These are phyloP conservation scores for Erysimum cheiranthoides DNA, from an alignment of 345 rosid species.

Conservation along the genomic window DNA sequence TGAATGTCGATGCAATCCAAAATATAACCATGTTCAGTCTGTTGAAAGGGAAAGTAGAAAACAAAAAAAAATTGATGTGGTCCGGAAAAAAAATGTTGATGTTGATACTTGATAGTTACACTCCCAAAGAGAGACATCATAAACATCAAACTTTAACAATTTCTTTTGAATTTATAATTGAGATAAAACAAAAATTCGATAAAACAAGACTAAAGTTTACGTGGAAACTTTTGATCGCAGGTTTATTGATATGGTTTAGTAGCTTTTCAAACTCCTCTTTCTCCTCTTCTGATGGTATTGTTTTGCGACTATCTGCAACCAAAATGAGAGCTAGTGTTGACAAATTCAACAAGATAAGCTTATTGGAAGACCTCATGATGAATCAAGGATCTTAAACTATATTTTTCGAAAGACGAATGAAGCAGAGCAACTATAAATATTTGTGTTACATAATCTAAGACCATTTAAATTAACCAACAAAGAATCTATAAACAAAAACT, in stretches of 20 bases:
- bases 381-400: constrained; percentile 2
- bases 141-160: no score
- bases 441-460: constrained; percentile 1
- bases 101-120: no score
- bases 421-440: background rate
- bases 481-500: background rate
- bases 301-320: constrained; percentile 8
- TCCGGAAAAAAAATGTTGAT: no score
- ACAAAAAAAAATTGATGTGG: no score
- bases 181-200: background rate
- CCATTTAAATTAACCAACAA: background rate
- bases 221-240: constrained; percentile 36
- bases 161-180: no score
- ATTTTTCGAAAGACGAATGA: background rate
- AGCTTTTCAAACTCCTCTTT: constrained; percentile 3
- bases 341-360: background rate
- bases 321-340: constrained; percentile 18
- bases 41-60: background rate
- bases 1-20: constrained; percentile 43
- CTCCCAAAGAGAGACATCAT: no score
- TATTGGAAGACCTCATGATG: constrained; percentile 3
- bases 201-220: background rate
- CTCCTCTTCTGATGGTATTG: constrained; percentile 17
- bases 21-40: constrained; percentile 45
- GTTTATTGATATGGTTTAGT: constrained; percentile 35